Conservation (phyloP, 257 asterid species). For the Marsdenia floribunda region DNA sequence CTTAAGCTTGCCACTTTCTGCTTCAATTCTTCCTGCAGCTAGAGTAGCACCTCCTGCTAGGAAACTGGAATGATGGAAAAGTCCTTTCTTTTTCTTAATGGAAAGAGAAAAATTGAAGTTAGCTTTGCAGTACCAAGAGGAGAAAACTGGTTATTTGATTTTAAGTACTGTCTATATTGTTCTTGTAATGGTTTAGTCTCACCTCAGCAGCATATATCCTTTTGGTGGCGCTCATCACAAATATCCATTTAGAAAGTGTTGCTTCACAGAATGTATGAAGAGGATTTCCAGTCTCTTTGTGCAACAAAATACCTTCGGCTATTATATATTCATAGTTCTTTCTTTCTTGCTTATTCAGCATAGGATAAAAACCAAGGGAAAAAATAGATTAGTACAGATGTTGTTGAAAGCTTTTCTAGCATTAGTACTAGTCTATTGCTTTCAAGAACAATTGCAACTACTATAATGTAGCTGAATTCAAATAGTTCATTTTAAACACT, state of each 20-base stretch:
- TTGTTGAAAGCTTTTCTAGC: not conserved
- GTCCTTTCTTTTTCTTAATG: conserved; percentile 19
- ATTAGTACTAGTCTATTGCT: not conserved
- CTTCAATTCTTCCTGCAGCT: conserved; percentile 33
- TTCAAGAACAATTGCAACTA: not conserved
- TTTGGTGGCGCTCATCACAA: conserved; percentile 29
- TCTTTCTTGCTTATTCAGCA: conserved; percentile 26
- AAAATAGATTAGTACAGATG: not conserved
- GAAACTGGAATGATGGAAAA: conserved; percentile 33
- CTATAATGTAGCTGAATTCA: not conserved
- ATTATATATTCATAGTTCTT: conserved; percentile 26
- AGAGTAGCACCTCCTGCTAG: conserved; percentile 33
- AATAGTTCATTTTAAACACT: not conserved
- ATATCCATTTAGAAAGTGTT: conserved; percentile 26
- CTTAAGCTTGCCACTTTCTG: conserved; percentile 20
- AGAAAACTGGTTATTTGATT: not conserved
- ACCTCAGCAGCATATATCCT: conserved; percentile 25
- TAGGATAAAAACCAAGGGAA: not conserved
- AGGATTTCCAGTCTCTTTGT: conserved; percentile 20
- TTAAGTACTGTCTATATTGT: not conserved
- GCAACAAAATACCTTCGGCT: conserved; percentile 21
- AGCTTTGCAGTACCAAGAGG: not conserved
- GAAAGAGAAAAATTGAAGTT: conserved; percentile 2
- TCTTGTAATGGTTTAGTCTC: conserved; percentile 5
- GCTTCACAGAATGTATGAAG: conserved; percentile 17